phyloP scores from a whole-genome alignment of 129 eudicot genomes.

The Scalesia atractyloides region DNA sequence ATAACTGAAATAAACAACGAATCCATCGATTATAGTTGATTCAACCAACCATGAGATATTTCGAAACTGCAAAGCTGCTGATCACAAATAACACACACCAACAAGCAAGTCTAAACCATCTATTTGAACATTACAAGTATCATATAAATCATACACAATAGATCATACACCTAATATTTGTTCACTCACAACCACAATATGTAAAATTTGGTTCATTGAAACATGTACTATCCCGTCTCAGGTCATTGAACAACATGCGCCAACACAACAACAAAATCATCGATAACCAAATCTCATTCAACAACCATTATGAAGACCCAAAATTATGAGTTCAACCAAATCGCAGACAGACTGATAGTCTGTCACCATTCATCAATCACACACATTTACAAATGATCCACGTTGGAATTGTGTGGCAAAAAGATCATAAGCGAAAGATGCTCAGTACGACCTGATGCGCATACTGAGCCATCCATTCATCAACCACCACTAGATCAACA shows the following conservation, averaged over 20 bases:
- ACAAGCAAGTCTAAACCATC: slow-evolving; percentile 11
- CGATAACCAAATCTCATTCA: slow-evolving; percentile 24
- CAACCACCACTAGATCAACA: slow-evolving; percentile 21
- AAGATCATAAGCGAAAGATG: background rate
- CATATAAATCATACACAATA: background rate
- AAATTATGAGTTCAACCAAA: slow-evolving; percentile 9
- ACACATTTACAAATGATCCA: background rate
- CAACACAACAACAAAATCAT: slow-evolving; percentile 20
- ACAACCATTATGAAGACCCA: slow-evolving; percentile 15
- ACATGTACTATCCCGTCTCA: background rate
- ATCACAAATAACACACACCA: slow-evolving; percentile 19
- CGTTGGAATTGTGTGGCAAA: slow-evolving; percentile 6
- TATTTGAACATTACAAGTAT: background rate
- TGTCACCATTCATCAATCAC: background rate
- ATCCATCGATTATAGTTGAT: background rate
- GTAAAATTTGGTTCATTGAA: background rate
- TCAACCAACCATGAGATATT: background rate
- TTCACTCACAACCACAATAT: slow-evolving; percentile 14
- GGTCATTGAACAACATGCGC: background rate
- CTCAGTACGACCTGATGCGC: slow-evolving; percentile 16
- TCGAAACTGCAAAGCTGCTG: background rate
- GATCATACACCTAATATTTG: slow-evolving; percentile 7
- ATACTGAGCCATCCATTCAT: background rate
- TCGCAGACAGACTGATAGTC: background rate
- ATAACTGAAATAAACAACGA: background rate